Evolutionary conservation across 2,329 filamentous ascomycete genomes (phyloP), one percentile per base, ranked within the genome.

Genomic region (Simplicillium aogashimaense): DNA sequence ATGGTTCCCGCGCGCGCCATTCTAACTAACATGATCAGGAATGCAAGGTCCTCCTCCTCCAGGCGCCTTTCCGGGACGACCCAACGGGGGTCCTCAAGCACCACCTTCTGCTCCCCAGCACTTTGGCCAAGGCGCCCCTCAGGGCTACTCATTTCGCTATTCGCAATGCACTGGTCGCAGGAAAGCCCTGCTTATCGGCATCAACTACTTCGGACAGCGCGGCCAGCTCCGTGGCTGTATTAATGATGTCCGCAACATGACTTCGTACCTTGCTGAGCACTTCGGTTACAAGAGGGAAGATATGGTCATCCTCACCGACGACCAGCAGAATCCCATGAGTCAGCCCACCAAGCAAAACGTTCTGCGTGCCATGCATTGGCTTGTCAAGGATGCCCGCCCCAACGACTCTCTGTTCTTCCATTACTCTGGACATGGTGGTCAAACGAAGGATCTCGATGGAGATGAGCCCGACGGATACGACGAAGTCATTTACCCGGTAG

Each of bases 161-260:
- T 95, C 88, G 36, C 83, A 83, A 49, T 97, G 89, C 59, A 94
- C 84, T 5, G 90, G 89, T 35, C 78, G 81, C 52, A 73, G 89
- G 57, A 95, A 95, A 66, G 90, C 89, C 4, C 67, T 95, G 25
- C 64, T 97, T 45, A 90, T 95, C 50, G 90, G 90, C 41, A 95
- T 95, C 69, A 95, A 95, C 65, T 95, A 97, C 65, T 95, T 95
- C 57, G 81, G 84, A 38, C 89, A 95, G 64, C 79, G 86, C 43
- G 89, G 89, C 20, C 86, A 95, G 68, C 71, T 95, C 36, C 74
- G 88, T 43, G 90, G 90, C 35, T 97, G 90, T 57, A 95, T 95
- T 69, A 95, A 97, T 57, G 90, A 97, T 58, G 90, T 95, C 34
- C 86, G 89, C 64, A 95, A 95, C 67, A 94, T 97, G 87, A 94